Conservation (phyloP, 2,329 filamentous ascomycete species). For the Knoxdaviesia proteae region DNA sequence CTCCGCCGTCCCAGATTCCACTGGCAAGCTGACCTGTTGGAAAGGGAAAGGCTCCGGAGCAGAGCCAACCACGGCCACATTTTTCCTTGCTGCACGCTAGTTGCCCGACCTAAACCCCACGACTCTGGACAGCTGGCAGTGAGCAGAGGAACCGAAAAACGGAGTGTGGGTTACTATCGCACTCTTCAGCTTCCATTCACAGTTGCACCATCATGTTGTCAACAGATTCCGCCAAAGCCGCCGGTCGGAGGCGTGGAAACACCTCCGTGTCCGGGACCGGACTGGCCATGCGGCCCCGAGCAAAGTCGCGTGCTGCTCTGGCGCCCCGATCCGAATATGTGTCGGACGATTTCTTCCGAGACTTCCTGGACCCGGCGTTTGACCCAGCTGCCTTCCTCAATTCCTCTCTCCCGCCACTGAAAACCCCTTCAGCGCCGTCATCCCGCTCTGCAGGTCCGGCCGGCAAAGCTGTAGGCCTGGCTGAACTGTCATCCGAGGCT, state of each 20-base stretch:
- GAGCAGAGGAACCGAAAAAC: too few relatives aligned
- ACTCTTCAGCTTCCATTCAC: too few relatives aligned
- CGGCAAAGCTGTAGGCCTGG: conserved; percentile 30
- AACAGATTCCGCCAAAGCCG: conserved; percentile 10
- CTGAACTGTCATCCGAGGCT: conserved; percentile 61
- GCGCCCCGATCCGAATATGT: conserved; percentile 39
- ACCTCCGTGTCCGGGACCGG: neutral
- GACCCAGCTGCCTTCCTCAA: conserved; percentile 78
- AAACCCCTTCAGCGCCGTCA: conserved; percentile 7
- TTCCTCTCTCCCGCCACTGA: conserved; percentile 48
- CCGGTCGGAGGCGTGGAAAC: conserved; percentile 4
- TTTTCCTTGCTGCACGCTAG: too few relatives aligned
- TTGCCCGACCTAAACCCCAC: too few relatives aligned
- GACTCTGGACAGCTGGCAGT: too few relatives aligned
- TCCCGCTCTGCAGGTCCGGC: conserved; percentile 3
- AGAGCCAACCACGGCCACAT: too few relatives aligned
- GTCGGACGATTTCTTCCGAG: conserved; percentile 49
- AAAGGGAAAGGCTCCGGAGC: too few relatives aligned
- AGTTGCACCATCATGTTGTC: too few relatives aligned
- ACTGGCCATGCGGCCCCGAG: too few relatives aligned
- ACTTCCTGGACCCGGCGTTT: conserved; percentile 59
- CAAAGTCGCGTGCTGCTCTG: conserved; percentile 14
- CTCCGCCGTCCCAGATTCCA: too few relatives aligned
- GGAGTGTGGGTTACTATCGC: too few relatives aligned
- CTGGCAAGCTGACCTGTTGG: too few relatives aligned